Evolutionary conservation across 2,329 filamentous ascomycete genomes (phyloP).

Genomic region (Herpotrichia juniperi): DNA sequence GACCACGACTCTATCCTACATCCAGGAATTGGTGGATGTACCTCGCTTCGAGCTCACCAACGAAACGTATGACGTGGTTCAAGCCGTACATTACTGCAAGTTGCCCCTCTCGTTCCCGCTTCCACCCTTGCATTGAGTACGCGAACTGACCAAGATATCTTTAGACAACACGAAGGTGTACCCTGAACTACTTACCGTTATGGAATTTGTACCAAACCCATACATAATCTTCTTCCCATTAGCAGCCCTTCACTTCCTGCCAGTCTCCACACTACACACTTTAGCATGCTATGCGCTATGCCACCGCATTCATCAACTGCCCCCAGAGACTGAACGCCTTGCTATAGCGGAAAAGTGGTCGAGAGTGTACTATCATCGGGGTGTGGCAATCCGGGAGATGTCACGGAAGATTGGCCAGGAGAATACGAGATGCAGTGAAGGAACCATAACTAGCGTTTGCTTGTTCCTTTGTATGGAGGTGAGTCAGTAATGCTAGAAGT

Average conservation of each 20-base stretch:
- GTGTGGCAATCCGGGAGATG: conserved; percentile 32
- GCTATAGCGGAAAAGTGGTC: conserved; percentile 17
- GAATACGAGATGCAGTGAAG: conserved; percentile 28
- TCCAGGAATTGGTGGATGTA: background rate
- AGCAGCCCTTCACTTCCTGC: conserved; percentile 30
- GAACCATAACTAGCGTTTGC: conserved; percentile 33
- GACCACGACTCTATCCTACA: background rate
- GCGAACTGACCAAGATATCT: background rate
- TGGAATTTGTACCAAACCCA: conserved; percentile 31
- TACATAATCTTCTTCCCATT: conserved; percentile 33
- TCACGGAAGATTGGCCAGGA: conserved; percentile 29
- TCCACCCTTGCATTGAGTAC: background rate
- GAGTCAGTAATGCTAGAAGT: background rate
- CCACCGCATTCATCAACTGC: conserved; percentile 28
- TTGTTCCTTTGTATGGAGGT: conserved; percentile 39
- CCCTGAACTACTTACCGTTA: conserved; percentile 19
- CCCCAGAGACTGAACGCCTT: conserved; percentile 13
- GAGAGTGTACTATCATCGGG: conserved; percentile 36
- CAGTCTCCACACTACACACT: conserved; percentile 35
- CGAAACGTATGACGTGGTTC: conserved; percentile 35
- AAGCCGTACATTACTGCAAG: conserved; percentile 40
- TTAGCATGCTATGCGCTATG: conserved; percentile 33
- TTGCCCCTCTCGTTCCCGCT: background rate
- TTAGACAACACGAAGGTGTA: conserved; percentile 34
- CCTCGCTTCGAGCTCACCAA: conserved; percentile 1